Evolutionary conservation across 345 rosid species (phyloP).

Genomic region (Lumnitzera littorea): DNA sequence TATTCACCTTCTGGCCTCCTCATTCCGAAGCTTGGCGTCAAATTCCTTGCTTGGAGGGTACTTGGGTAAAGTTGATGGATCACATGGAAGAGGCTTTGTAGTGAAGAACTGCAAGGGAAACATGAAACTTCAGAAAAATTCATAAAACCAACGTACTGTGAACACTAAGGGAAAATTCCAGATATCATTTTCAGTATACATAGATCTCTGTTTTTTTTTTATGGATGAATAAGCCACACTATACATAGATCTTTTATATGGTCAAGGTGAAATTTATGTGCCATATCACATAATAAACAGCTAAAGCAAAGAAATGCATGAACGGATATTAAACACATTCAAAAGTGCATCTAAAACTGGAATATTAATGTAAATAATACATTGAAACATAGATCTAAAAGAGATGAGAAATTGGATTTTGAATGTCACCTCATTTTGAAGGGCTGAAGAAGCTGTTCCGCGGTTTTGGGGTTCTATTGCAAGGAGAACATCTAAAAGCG

Average conservation of each 20-base stretch:
- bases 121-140: neutral
- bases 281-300: too few species aligned
- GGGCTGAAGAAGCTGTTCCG: slow-evolving; percentile 39
- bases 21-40: slow-evolving; percentile 34
- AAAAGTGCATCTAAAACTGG: too few species aligned
- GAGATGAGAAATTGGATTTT: neutral
- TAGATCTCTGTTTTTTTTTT: too few species aligned
- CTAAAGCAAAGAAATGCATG: too few species aligned
- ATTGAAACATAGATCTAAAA: neutral
- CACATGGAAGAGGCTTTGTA: slow-evolving; percentile 40
- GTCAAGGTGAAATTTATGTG: too few species aligned
- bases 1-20: slow-evolving; percentile 35
- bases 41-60: slow-evolving; percentile 51
- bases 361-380: slow-evolving; percentile 1
- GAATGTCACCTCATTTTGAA: slow-evolving; percentile 30
- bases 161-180: neutral
- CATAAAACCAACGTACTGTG: neutral
- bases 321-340: too few species aligned
- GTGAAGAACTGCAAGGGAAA: slow-evolving; percentile 33
- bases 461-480: slow-evolving; percentile 43
- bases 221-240: too few species aligned
- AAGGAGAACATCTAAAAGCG: slow-evolving; percentile 36
- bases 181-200: too few species aligned
- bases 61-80: slow-evolving; percentile 47
- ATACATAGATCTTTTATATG: too few species aligned